Conservation (phyloP, 1,284 basidiomycete species). For the Cerrena zonata region DNA sequence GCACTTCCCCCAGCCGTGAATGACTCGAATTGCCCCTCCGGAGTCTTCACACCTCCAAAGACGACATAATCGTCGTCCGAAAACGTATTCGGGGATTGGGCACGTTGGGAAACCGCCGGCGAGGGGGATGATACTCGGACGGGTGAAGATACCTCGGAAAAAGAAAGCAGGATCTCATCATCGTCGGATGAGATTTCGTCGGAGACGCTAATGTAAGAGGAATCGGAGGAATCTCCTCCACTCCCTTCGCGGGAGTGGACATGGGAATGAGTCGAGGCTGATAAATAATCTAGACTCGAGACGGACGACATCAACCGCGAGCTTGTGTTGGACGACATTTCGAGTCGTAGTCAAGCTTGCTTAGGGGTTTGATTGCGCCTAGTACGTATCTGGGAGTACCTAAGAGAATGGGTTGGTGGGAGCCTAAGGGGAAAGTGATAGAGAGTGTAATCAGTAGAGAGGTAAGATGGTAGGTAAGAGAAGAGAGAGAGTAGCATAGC, state of each 20-base stretch:
- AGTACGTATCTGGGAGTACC: no score
- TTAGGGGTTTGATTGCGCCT: no score
- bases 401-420: no score
- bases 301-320: constrained; percentile 13
- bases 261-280: constrained; percentile 9
- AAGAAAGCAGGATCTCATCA: constrained; percentile 53
- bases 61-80: constrained; percentile 29
- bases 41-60: constrained; percentile 20
- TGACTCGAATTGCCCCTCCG: constrained; percentile 1
- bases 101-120: constrained; percentile 14
- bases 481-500: neutral
- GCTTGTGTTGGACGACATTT: constrained; percentile 19
- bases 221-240: constrained; percentile 22
- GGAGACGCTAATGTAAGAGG: constrained; percentile 15
- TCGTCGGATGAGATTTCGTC: constrained; percentile 34
- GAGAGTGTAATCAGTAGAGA: constrained; percentile 14
- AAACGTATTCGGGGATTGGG: constrained; percentile 21
- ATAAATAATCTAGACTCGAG: constrained; percentile 28
- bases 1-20: constrained; percentile 1
- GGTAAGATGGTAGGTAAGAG: constrained; percentile 1
- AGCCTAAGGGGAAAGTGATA: constrained; percentile 9
- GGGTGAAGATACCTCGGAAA: constrained; percentile 28
- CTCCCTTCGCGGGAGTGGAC: constrained; percentile 14
- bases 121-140: constrained; percentile 12
- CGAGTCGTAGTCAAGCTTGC: no score